These are phyloP conservation scores for Cryphonectria radicalis DNA, from an alignment of 2,329 filamentous ascomycete species.

Conservation along the genomic window DNA sequence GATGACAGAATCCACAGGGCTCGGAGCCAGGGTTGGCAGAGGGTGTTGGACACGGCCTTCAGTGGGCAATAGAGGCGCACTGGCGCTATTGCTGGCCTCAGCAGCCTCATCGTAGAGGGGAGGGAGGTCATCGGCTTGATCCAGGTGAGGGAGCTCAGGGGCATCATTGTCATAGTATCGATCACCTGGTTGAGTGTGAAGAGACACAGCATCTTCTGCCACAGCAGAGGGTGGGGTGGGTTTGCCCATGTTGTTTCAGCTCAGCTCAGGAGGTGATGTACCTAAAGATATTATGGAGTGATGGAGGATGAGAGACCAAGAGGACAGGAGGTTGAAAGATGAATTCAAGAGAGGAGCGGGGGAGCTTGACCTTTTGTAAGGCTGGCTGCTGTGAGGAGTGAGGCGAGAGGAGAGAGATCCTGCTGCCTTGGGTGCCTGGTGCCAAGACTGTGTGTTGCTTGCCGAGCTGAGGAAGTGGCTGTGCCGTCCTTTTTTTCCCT, in stretches of 20 bases:
- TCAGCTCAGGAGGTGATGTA: slow-evolving; percentile 4
- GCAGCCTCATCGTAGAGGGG: slow-evolving; percentile 50
- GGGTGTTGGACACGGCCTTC: slow-evolving; percentile 24
- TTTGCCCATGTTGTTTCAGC: slow-evolving; percentile 34
- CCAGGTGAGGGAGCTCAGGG: slow-evolving; percentile 35
- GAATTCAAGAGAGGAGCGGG: not conserved
- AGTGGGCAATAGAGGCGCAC: slow-evolving; percentile 34
- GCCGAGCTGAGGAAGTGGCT: not conserved
- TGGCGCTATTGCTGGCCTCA: slow-evolving; percentile 26
- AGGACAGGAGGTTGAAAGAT: not conserved
- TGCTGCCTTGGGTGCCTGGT: not conserved
- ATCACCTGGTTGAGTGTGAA: slow-evolving; percentile 37
- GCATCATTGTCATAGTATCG: slow-evolving; percentile 45
- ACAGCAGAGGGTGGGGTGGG: slow-evolving; percentile 28
- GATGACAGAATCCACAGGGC: slow-evolving; percentile 26
- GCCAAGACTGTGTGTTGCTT: not conserved
- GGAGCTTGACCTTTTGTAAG: not conserved
- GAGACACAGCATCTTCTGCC: slow-evolving; percentile 34
- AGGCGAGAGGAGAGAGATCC: not conserved
- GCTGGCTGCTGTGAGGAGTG: not conserved
- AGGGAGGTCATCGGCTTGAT: slow-evolving; percentile 46
- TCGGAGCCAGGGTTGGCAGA: slow-evolving; percentile 25
- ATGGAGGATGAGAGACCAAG: not conserved
- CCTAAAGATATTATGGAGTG: not conserved
- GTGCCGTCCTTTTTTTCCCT: not conserved